Conservation (phyloP, 129 eudicot genomes). For the Logfia minima region DNA sequence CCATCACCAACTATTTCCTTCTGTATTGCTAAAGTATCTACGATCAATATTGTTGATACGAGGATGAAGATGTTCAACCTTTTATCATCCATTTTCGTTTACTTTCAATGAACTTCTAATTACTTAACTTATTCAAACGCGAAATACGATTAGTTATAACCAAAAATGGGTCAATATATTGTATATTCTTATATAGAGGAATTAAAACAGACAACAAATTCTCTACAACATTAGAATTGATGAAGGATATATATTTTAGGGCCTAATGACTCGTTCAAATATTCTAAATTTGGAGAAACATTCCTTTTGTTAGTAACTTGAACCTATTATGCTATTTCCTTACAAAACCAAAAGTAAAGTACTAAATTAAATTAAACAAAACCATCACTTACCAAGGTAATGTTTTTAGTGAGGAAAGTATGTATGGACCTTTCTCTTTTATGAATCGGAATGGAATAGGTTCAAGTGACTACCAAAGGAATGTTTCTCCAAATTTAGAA, state of each 20-base stretch:
- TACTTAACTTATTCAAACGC: not conserved
- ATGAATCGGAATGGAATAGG: no score
- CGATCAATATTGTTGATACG: not conserved
- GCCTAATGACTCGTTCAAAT: slow-evolving; percentile 15
- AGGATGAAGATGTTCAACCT: slow-evolving; percentile 1
- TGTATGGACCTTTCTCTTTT: no score
- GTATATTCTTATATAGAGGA: not conserved
- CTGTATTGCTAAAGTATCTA: not conserved
- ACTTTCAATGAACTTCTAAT: not conserved
- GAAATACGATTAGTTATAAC: no score
- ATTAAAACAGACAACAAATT: not conserved
- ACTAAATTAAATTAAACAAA: not conserved
- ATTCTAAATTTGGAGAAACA: slow-evolving; percentile 5
- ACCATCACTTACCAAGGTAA: no score
- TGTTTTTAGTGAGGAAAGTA: no score
- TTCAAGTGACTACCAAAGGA: not conserved
- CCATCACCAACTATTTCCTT: not conserved
- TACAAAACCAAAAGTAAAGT: not conserved
- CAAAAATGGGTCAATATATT: no score
- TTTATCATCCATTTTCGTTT: not conserved
- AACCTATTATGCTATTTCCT: not conserved
- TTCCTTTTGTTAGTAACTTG: not conserved
- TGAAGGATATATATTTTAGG: not conserved
- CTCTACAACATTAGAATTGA: not conserved
- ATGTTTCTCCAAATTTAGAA: slow-evolving; percentile 9